Evolutionary conservation across 75 land plant species (phyloP), one percentile per base, ranked within the genome.

Genomic region (Azolla pinnata): DNA sequence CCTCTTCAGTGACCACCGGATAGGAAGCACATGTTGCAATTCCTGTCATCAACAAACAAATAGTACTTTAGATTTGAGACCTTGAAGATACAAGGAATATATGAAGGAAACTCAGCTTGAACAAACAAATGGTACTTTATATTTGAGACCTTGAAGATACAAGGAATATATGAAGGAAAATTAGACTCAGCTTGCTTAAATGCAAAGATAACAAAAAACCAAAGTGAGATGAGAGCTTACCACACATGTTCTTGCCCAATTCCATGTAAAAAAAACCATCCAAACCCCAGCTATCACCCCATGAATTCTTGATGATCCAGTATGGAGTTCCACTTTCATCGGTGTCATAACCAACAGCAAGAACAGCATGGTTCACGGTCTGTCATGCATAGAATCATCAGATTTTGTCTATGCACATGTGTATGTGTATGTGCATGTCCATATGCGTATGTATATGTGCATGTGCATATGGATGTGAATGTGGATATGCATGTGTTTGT

Each of bases 211-310:
- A n/a, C n/a, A n/a, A n/a, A n/a, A n/a, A n/a, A n/a, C n/a, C n/a
- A n/a, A n/a, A n/a, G n/a, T n/a, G n/a, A n/a, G n/a, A n/a, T n/a
- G n/a, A n/a, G n/a, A n/a, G n/a, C 97, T 62, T 68, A 92, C 97
- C 97, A 75, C 97, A 92, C 97, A 92, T 92, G 65, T 92, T 92
- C 69, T 92, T 92, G 35, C 97, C 97, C 68, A 92, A 18, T 62
- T 92, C 97, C 86, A 88, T 92, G 29, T 80, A 70, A 66, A 92
- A 92, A 75, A 84, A 92, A 54, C 97, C 97, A 53, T 79, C 67
- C 38, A 69, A 64, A 10, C 97, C 93, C 88, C 86, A 92, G 35
- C 56, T 60, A 12, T n/a, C 70, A 35, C 97, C 97, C 97, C 97
- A 87, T 2, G 89, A 92, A 55, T 92, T 92, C 71, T 92, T 92